These are phyloP conservation scores for Gaertneriomyces semiglobifer DNA, from an alignment of 192 early-diverging fungal species.

Conservation along the genomic window DNA sequence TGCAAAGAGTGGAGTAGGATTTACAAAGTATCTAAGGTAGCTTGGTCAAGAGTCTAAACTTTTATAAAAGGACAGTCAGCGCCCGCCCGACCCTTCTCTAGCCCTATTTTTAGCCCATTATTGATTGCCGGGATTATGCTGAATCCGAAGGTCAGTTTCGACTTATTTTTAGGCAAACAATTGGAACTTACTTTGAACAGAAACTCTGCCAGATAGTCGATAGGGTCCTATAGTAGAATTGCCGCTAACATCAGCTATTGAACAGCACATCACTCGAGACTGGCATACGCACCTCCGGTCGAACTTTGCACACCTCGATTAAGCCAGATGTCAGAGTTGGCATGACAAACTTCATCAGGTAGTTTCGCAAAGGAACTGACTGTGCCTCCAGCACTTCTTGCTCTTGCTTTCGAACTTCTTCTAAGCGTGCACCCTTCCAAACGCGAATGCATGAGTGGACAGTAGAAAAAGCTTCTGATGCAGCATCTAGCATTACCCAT, in stretches of 20 bases:
- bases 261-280: not conserved
- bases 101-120: not conserved
- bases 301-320: constrained; percentile 59
- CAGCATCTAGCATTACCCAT: constrained; percentile 43
- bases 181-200: constrained; percentile 42
- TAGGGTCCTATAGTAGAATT: constrained; percentile 40
- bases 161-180: not conserved
- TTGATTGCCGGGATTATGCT: constrained; percentile 18
- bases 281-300: constrained; percentile 46
- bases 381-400: constrained; percentile 62
- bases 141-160: not conserved
- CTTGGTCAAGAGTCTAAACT: too few species aligned
- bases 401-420: constrained; percentile 62
- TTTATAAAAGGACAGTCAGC: not conserved
- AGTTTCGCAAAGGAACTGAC: constrained; percentile 57
- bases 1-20: too few species aligned
- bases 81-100: not conserved
- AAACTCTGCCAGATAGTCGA: constrained; percentile 60
- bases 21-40: too few species aligned
- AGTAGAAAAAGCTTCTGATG: not conserved
- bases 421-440: constrained; percentile 46
- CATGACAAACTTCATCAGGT: constrained; percentile 62
- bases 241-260: not conserved
- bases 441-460: constrained; percentile 7
- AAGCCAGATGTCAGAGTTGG: constrained; percentile 60